These are phyloP conservation scores for Candida vartiovaarae DNA, from an alignment of 805 yeast genomes.

Conservation along the genomic window DNA sequence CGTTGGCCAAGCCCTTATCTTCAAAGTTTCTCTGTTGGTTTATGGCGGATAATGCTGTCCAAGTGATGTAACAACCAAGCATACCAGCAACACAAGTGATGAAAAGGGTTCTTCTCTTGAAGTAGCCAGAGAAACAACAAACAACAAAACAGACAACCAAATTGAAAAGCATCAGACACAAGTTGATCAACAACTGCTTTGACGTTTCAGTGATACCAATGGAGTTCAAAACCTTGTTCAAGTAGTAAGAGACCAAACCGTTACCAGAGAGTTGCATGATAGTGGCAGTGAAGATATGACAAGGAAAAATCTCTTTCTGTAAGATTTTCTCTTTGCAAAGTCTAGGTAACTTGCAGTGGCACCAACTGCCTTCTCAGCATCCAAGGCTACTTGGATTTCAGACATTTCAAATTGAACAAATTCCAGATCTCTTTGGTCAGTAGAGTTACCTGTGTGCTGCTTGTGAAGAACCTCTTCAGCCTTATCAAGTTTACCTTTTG, in stretches of 20 bases:
- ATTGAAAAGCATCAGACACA: slow-evolving; percentile 40
- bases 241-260: slow-evolving; percentile 44
- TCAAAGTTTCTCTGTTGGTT: slow-evolving; percentile 33
- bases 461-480: slow-evolving; percentile 36
- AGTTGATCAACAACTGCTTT: slow-evolving; percentile 40
- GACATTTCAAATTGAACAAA: slow-evolving; percentile 32
- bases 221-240: slow-evolving; percentile 41
- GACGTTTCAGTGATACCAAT: slow-evolving; percentile 44
- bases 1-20: slow-evolving; percentile 33
- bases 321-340: slow-evolving; percentile 26
- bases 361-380: slow-evolving; percentile 31
- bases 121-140: slow-evolving; percentile 15
- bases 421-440: slow-evolving; percentile 12
- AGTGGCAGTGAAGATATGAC: slow-evolving; percentile 25
- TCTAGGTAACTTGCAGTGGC: slow-evolving; percentile 29
- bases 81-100: slow-evolving; percentile 29
- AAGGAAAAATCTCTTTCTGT: slow-evolving; percentile 36
- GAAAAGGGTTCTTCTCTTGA: slow-evolving; percentile 33
- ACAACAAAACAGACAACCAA: slow-evolving; percentile 25
- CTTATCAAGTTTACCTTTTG: slow-evolving; percentile 33
- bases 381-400: slow-evolving; percentile 33
- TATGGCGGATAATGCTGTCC: slow-evolving; percentile 40
- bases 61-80: slow-evolving; percentile 30
- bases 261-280: slow-evolving; percentile 44
- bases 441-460: slow-evolving; percentile 31